A percentile compares a stretch with the other conserved stretches of the same genome.
phyloP scores from a whole-genome alignment of 2,329 filamentous ascomycete genomes.

The Talaromyces islandicus region DNA sequence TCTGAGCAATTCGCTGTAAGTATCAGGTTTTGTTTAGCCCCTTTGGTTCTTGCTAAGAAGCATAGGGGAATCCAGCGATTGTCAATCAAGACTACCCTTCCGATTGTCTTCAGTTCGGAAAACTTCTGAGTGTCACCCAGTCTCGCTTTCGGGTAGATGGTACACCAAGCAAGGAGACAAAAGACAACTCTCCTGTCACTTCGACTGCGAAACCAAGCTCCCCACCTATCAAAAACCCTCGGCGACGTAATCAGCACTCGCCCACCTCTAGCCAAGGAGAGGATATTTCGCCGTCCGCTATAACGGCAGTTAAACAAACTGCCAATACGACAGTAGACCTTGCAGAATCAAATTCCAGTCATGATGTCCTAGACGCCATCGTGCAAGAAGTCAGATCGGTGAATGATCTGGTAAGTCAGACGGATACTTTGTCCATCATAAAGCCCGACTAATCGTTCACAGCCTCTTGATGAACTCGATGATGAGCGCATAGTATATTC shows the following conservation, averaged over 20 bases:
- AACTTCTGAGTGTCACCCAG: conserved; percentile 55
- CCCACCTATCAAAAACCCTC: conserved; percentile 23
- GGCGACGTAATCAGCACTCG: conserved; percentile 12
- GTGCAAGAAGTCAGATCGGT: conserved; percentile 59
- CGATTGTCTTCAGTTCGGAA: conserved; percentile 58
- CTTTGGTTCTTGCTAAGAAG: conserved; percentile 3
- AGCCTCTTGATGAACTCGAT: conserved; percentile 29
- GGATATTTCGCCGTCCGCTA: background rate
- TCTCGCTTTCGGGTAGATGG: conserved; percentile 40
- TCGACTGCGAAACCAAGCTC: conserved; percentile 10
- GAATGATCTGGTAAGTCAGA: conserved; percentile 46
- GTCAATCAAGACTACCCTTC: conserved; percentile 65
- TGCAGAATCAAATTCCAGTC: background rate
- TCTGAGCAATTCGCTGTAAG: conserved; percentile 44
- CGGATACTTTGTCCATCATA: background rate
- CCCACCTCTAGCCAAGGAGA: conserved; percentile 14
- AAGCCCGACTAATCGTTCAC: conserved; percentile 2
- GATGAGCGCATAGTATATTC: conserved; percentile 14
- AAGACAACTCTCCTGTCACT: background rate
- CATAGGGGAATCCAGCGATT: conserved; percentile 37
- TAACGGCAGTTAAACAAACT: conserved; percentile 5
- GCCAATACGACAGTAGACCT: background rate
- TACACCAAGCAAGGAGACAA: conserved; percentile 4
- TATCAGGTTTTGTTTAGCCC: conserved; percentile 6
- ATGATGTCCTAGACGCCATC: conserved; percentile 57